phyloP scores from a whole-genome alignment of 164 flowering plant genomes.

The Vitis cinerea region DNA sequence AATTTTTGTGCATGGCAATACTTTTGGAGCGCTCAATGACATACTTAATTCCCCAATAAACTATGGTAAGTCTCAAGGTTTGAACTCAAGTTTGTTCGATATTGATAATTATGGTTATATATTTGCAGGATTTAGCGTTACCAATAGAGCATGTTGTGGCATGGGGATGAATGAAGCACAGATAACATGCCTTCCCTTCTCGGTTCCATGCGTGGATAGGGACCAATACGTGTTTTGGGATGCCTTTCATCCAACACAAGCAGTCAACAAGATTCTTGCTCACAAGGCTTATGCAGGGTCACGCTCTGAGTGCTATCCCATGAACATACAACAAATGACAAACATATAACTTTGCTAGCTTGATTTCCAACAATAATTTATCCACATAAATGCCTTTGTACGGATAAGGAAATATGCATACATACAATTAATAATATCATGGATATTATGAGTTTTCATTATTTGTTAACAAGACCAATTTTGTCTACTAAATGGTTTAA shows the following conservation, averaged over 20 bases:
- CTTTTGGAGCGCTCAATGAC: conserved; percentile 33
- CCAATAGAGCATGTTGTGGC: conserved; percentile 53
- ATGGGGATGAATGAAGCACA: conserved; percentile 42
- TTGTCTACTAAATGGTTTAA: too few species aligned
- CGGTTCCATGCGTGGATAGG: conserved; percentile 47
- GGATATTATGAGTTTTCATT: too few species aligned
- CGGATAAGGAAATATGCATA: too few species aligned
- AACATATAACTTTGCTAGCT: too few species aligned
- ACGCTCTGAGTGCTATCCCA: conserved; percentile 36
- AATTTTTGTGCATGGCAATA: conserved; percentile 37
- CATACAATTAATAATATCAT: too few species aligned
- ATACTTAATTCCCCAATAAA: conserved; percentile 25
- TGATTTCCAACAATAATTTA: too few species aligned
- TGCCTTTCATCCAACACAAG: conserved; percentile 60
- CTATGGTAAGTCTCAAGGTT: conserved; percentile 26
- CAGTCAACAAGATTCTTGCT: conserved; percentile 39
- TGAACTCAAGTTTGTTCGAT: too few species aligned
- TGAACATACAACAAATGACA: conserved; percentile 49
- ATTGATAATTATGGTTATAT: too few species aligned
- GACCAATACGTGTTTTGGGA: conserved; percentile 56
- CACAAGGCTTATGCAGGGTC: conserved; percentile 41
- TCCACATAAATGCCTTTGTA: too few species aligned
- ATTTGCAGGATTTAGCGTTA: conserved; percentile 43
- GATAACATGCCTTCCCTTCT: conserved; percentile 41
- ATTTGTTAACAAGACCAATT: too few species aligned